phyloP scores from a whole-genome alignment of 2,329 filamentous ascomycete species.

The Phyllosticta citrichinensis region DNA sequence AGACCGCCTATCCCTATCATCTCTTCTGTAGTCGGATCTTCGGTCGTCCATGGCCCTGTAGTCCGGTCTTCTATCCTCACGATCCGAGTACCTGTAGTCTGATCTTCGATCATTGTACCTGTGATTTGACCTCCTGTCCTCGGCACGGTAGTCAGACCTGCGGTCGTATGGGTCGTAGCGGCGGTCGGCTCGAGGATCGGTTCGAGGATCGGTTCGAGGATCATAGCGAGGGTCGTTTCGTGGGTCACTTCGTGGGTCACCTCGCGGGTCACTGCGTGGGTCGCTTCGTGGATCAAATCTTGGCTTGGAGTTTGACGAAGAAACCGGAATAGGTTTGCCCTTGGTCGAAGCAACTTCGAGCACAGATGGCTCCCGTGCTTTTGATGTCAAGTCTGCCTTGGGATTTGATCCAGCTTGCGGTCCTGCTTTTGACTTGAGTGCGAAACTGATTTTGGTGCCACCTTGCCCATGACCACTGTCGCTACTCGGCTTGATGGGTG shows the following conservation, averaged over 20 bases:
- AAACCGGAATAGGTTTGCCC: slow-evolving; percentile 16
- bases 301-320: slow-evolving; percentile 1
- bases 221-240: no score
- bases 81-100: slow-evolving; percentile 8
- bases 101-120: slow-evolving; percentile 13
- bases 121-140: slow-evolving; percentile 26
- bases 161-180: slow-evolving; percentile 10
- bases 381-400: slow-evolving; percentile 37
- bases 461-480: slow-evolving; percentile 44
- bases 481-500: slow-evolving; percentile 44
- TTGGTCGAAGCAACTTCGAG: slow-evolving; percentile 29
- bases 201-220: neutral
- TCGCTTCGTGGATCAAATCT: neutral
- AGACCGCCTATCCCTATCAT: slow-evolving; percentile 4
- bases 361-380: slow-evolving; percentile 25
- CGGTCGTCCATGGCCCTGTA: slow-evolving; percentile 25
- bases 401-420: slow-evolving; percentile 44
- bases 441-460: slow-evolving; percentile 77
- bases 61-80: slow-evolving; percentile 28
- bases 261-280: neutral
- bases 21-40: slow-evolving; percentile 5
- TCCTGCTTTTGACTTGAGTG: slow-evolving; percentile 65
- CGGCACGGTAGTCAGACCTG: slow-evolving; percentile 22
- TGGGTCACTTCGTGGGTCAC: neutral
- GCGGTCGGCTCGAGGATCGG: slow-evolving; percentile 4